phyloP scores from a whole-genome alignment of 306 rosid genomes.

The Cicer judaicum region DNA sequence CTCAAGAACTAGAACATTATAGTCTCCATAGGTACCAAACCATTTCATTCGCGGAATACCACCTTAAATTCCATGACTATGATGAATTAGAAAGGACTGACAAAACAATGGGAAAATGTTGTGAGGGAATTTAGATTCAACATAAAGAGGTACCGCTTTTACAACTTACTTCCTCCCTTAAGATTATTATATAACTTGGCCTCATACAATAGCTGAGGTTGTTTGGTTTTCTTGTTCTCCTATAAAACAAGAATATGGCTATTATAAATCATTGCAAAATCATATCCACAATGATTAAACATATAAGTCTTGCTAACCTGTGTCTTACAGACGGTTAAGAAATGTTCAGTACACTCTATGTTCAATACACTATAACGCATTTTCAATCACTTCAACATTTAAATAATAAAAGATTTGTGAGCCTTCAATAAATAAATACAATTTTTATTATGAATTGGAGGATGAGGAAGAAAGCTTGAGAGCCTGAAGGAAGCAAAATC shows the following conservation, averaged over 20 bases:
- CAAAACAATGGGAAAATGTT: slow-evolving; percentile 4
- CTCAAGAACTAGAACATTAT: slow-evolving; percentile 80
- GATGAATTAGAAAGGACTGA: slow-evolving; percentile 34
- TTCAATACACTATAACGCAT: neutral
- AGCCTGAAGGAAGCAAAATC: too few relatives aligned
- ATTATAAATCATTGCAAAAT: neutral
- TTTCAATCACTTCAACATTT: neutral
- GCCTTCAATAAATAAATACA: slow-evolving; percentile 2
- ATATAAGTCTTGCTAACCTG: neutral
- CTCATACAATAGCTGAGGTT: slow-evolving; percentile 62
- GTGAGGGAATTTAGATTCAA: slow-evolving; percentile 25
- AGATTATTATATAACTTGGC: slow-evolving; percentile 61
- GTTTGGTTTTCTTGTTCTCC: slow-evolving; percentile 63
- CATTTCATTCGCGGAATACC: slow-evolving; percentile 84
- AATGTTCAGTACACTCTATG: neutral
- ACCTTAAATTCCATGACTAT: slow-evolving; percentile 54
- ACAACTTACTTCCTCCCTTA: slow-evolving; percentile 71
- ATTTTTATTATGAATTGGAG: too few relatives aligned
- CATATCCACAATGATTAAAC: slow-evolving; percentile 16
- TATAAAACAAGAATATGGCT: slow-evolving; percentile 36
- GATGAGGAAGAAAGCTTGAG: too few relatives aligned
- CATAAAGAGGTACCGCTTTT: slow-evolving; percentile 36
- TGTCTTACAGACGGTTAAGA: neutral
- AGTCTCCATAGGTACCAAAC: slow-evolving; percentile 84
- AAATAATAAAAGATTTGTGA: neutral